Evolutionary conservation across 2,329 filamentous ascomycete species (phyloP).

Genomic region (Fusarium subtropicale): DNA sequence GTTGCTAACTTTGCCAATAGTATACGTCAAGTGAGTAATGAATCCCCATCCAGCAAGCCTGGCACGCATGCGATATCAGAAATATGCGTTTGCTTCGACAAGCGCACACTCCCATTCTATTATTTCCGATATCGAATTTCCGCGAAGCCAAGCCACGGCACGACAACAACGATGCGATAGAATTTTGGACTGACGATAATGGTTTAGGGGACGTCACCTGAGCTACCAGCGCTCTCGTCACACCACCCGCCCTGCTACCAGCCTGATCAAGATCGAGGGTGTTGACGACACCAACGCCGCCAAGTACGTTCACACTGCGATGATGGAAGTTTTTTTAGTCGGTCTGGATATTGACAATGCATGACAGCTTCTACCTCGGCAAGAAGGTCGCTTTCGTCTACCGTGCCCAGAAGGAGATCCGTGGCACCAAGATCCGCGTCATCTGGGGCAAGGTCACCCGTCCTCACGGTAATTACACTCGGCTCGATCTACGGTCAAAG

Average conservation of each 20-base stretch:
- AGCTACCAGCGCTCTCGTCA: slow-evolving; percentile 97
- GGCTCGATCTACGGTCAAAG: neutral
- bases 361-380: slow-evolving; percentile 87
- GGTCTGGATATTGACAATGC: slow-evolving; percentile 43
- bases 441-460: slow-evolving; percentile 99
- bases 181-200: slow-evolving; percentile 49
- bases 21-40: slow-evolving; percentile 89
- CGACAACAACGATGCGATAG: slow-evolving; percentile 38
- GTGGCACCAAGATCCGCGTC: slow-evolving; percentile 97
- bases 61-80: slow-evolving; percentile 35
- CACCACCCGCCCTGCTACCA: slow-evolving; percentile 88
- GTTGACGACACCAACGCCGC: slow-evolving; percentile 91
- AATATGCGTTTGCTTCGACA: slow-evolving; percentile 19
- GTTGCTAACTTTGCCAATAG: slow-evolving; percentile 62
- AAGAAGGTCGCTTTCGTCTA: slow-evolving; percentile 99
- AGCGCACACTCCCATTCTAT: slow-evolving; percentile 33
- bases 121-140: slow-evolving; percentile 40
- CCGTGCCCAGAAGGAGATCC: slow-evolving; percentile 92
- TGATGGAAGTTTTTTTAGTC: neutral
- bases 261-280: slow-evolving; percentile 98
- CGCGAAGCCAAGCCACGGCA: slow-evolving; percentile 42
- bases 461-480: slow-evolving; percentile 79
- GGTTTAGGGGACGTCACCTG: slow-evolving; percentile 90
- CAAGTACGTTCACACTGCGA: slow-evolving; percentile 69
- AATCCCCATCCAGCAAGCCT: slow-evolving; percentile 8